Base-by-base conservation (phyloP, 2,329 filamentous ascomycete species). In the Fusarium sp. region DNA sequence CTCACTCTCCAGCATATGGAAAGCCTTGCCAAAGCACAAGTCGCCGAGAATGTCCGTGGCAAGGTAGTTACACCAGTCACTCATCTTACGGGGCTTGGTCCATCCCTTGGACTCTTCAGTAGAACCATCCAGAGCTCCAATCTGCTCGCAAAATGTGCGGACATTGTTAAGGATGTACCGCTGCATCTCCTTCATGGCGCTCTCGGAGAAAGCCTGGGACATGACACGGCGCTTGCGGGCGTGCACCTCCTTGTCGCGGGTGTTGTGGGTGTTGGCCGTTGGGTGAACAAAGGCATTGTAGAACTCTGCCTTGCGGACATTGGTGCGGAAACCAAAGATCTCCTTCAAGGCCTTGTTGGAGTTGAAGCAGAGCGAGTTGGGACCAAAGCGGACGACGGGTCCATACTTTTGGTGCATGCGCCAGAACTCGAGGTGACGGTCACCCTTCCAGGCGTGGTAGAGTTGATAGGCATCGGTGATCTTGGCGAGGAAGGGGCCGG, bases 291-390 rank as follows among this genome's bases (percentile, higher is more conserved):
- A 94, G 44, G 91, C 91, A 73, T 92, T 88, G 84, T 94, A 94
- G 83, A 94, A 94, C 74, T 91, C 87, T 44, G 91, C 87, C 83
- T 94, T 94, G 81, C 87, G 84, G 33, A 92, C 89, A 69, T 91
- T 91, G 79, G 88, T 81, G 57, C 85, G 85, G 84, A 91, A 90
- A 72, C 90, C 89, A 81, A 92, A 91, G 70, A 93, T 92, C 20
- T 90, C 87, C 79, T 90, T 90, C 66, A 94, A 84, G 1, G 92
- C 92, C 9, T 88, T 87, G 69, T 88, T 88, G 63, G 90, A 92
- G 85, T 96, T 96, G 84, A 97, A 90, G 1, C 92, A 94, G 46
- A 97, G 84, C 69, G 89, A 90, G 81, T 94, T 94, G 51, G 94
- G 94, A 0, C 92, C 93, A 73, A 92, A 93, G 31, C 94, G 92